Evolutionary conservation across 2,329 filamentous ascomycete genomes (phyloP).

Genomic region (Cercospora nicotianae): DNA sequence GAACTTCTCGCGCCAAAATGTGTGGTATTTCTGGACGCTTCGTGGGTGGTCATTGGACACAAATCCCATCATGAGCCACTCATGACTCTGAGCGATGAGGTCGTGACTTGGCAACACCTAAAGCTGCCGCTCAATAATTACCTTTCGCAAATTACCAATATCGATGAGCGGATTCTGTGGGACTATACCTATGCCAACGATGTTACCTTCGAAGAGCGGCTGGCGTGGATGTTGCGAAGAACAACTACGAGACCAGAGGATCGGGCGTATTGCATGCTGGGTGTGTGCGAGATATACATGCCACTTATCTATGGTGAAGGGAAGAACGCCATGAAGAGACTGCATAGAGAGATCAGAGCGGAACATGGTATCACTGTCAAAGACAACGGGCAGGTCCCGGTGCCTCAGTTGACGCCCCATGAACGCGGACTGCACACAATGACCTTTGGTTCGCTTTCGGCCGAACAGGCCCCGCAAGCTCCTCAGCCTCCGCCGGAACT

Average conservation of each 20-base stretch:
- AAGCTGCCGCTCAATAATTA: conserved; percentile 6
- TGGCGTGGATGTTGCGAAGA: conserved; percentile 7
- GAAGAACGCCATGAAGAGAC: conserved; percentile 1
- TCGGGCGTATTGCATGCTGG: conserved; percentile 16
- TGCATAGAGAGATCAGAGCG: conserved; percentile 2
- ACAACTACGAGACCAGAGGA: conserved; percentile 18
- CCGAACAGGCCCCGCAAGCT: neutral
- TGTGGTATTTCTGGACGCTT: conserved; percentile 20
- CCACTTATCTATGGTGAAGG: conserved; percentile 15
- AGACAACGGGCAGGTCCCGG: neutral
- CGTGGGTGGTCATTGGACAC: conserved; percentile 18
- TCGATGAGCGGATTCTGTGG: conserved; percentile 14
- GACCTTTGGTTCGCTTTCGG: neutral
- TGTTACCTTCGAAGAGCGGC: neutral
- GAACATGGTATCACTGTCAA: neutral
- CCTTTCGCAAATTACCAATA: conserved; percentile 17
- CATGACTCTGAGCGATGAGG: neutral
- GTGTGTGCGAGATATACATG: conserved; percentile 13
- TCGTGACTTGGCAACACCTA: neutral
- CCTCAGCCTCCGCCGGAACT: too few species aligned
- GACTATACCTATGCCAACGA: neutral
- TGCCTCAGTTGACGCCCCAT: neutral
- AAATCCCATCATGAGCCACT: conserved; percentile 13
- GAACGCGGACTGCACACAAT: neutral
- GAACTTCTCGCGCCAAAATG: conserved; percentile 27